phyloP scores from a whole-genome alignment of 2,329 filamentous ascomycete species.

The Fusarium nygamai region DNA sequence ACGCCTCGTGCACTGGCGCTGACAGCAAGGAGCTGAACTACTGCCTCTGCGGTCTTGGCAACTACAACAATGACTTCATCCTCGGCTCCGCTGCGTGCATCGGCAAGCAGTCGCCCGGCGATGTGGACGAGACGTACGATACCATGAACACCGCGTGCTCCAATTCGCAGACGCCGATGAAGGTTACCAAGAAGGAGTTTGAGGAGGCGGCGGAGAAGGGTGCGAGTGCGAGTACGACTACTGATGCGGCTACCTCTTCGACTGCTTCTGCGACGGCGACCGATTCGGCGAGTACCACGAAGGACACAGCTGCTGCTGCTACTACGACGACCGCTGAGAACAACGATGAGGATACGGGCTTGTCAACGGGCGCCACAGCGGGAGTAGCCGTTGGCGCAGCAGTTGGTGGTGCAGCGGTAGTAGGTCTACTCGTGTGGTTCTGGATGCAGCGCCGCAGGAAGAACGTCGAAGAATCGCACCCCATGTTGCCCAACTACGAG shows the following conservation, averaged over 20 bases:
- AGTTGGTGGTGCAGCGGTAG: slow-evolving; percentile 41
- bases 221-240: neutral
- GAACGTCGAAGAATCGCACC: slow-evolving; percentile 42
- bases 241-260: neutral
- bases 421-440: slow-evolving; percentile 40
- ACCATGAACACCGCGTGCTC: slow-evolving; percentile 57
- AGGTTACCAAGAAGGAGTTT: slow-evolving; percentile 55
- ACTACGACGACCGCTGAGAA: neutral
- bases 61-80: slow-evolving; percentile 60
- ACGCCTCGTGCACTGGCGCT: slow-evolving; percentile 53
- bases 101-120: slow-evolving; percentile 45
- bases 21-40: slow-evolving; percentile 55
- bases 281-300: neutral
- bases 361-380: slow-evolving; percentile 51
- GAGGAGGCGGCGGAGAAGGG: slow-evolving; percentile 41
- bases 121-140: slow-evolving; percentile 55
- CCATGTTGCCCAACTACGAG: slow-evolving; percentile 44
- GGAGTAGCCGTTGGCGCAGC: slow-evolving; percentile 54
- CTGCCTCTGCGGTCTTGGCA: slow-evolving; percentile 56
- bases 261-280: slow-evolving; percentile 1
- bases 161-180: slow-evolving; percentile 55
- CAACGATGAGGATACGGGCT: slow-evolving; percentile 20
- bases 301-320: neutral
- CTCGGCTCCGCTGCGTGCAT: slow-evolving; percentile 59
- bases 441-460: slow-evolving; percentile 44